Percentiles rank a stretch among this genome's conserved stretches.
Conservation (phyloP, 768 basidiomycete species). For the Tricholoma terreum region DNA sequence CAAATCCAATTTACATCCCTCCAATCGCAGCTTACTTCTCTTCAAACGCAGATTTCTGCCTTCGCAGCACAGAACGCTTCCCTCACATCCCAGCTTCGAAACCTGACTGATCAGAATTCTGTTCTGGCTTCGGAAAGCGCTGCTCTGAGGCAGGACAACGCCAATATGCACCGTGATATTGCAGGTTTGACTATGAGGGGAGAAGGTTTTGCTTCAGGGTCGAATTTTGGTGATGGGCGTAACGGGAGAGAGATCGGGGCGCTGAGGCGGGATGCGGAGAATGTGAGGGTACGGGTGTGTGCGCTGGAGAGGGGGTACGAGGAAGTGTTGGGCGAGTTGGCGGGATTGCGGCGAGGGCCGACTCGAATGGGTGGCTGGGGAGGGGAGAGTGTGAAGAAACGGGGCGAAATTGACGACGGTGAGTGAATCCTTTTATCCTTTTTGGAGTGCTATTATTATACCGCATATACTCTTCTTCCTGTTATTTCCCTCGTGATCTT, state of each 20-base stretch:
- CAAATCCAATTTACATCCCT: slow-evolving; percentile 16
- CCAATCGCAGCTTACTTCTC: slow-evolving; percentile 30
- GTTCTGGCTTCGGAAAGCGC: neutral
- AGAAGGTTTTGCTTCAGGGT: neutral
- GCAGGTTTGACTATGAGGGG: neutral
- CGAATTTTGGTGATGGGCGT: no score
- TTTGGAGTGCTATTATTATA: no score
- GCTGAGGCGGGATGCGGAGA: slow-evolving; percentile 16
- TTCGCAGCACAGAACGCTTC: neutral
- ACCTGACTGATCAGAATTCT: neutral
- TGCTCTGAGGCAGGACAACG: neutral
- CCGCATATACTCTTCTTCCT: no score
- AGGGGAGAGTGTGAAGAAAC: no score
- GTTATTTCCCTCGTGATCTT: no score
- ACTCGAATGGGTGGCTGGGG: no score
- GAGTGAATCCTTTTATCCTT: no score
- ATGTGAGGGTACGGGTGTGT: slow-evolving; percentile 24
- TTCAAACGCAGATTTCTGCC: slow-evolving; percentile 23
- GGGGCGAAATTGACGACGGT: no score
- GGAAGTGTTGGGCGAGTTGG: slow-evolving; percentile 35
- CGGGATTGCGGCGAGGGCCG: no score
- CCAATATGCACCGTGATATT: neutral
- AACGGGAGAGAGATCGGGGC: neutral
- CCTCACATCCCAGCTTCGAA: neutral
- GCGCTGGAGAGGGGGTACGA: slow-evolving; percentile 38